Base-by-base conservation (phyloP, 768 basidiomycete genomes). In the Mrakia hoshinonis region DNA sequence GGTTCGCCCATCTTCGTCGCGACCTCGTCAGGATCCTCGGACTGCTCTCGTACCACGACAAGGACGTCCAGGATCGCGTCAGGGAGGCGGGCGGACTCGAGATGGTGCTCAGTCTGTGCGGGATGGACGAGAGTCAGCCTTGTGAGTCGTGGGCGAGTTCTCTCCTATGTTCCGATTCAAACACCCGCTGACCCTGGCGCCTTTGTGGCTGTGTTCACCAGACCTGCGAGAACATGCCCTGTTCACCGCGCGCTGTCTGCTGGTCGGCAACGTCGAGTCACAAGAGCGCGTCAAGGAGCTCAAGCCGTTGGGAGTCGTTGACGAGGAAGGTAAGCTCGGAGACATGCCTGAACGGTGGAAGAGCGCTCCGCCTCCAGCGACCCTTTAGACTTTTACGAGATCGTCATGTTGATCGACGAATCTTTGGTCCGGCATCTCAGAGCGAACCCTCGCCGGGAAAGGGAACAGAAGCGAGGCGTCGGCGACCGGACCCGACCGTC, bases 191-290 rank as follows among this genome's bases (percentile, higher is more conserved):
- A 36, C 67, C 38, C n/a, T 34, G 10, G 20, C 36, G 55, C 26
- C 38, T 10, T n/a, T 38, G 20, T 62, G 51, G 38, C 22, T 47
- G 34, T 31, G 18, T 54, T 43, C 20, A 39, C n/a, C 76, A 92
- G 94, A 91, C 80, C 81, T 98, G 60, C 87, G 92, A 24, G 94
- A 97, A 80, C 91, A 96, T 77, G 92, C 93, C 2, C 85, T 97
- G 51, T 87, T 96, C 74, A 84, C 91, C 24, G 82, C 96, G 24
- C 85, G 86, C 54, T 91, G 90, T 79, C 79, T 95, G 13, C 83
- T 97, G 69, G 83, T 87, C 74, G 82, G 83, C 47, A 96, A 96
- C 78, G 73, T 79, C 36, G 88, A 88, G 72, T 96, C 91, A 75
- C 92, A 97, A 79, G 83, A 82, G 3, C 46, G 46, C 7, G 72